These are phyloP conservation scores for Trichosporon sp. DNA, from an alignment of 1,284 basidiomycete species.

Conservation along the genomic window DNA sequence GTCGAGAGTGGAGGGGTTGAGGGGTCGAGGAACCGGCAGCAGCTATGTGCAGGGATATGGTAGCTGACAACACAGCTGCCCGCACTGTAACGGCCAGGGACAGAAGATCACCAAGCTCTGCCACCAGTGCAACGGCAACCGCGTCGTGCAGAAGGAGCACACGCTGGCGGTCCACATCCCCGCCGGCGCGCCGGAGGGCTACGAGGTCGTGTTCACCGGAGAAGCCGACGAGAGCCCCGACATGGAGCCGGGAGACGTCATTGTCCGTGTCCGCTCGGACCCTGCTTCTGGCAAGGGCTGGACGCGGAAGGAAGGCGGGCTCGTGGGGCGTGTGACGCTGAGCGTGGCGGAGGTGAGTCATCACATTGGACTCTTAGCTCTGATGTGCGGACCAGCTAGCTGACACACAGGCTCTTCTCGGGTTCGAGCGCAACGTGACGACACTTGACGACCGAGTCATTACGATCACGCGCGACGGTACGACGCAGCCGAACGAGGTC, in stretches of 20 bases:
- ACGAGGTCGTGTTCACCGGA: slow-evolving; percentile 84
- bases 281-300: slow-evolving; percentile 59
- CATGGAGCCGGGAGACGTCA: slow-evolving; percentile 85
- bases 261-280: slow-evolving; percentile 72
- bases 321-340: slow-evolving; percentile 86
- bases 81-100: slow-evolving; percentile 72
- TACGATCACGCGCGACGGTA: slow-evolving; percentile 63
- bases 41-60: too few species aligned
- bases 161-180: slow-evolving; percentile 73
- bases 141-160: slow-evolving; percentile 61
- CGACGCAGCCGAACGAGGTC: slow-evolving; percentile 91
- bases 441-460: slow-evolving; percentile 85
- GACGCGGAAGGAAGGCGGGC: slow-evolving; percentile 76
- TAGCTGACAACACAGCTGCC: slow-evolving; percentile 59
- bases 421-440: slow-evolving; percentile 64
- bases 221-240: slow-evolving; percentile 91
- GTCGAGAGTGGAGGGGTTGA: too few species aligned
- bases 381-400: too few species aligned
- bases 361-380: too few species aligned
- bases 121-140: slow-evolving; percentile 72
- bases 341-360: slow-evolving; percentile 74
- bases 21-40: too few species aligned
- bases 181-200: slow-evolving; percentile 84
- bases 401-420: slow-evolving; percentile 43
- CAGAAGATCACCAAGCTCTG: slow-evolving; percentile 68